Percentiles rank a stretch among this genome's conserved stretches.
phyloP scores from a whole-genome alignment of 179 eudicot species.

The Spergularia azorica region DNA sequence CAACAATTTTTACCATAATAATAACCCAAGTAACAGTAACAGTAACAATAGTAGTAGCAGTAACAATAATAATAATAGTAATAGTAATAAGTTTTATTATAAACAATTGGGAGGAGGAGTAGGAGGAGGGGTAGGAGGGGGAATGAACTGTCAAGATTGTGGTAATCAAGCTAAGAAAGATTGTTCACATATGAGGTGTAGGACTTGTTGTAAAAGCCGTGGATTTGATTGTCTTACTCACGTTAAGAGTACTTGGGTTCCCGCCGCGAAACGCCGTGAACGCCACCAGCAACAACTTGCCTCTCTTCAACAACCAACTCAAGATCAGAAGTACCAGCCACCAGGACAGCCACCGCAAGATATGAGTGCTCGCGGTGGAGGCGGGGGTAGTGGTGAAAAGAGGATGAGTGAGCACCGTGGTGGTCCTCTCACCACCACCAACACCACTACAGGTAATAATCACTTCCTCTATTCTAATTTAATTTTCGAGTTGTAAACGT shows the following conservation, averaged over 20 bases:
- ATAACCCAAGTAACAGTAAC: not conserved
- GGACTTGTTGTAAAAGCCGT: constrained; percentile 71
- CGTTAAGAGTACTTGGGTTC: constrained; percentile 77
- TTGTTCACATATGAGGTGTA: constrained; percentile 56
- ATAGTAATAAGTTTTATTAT: not conserved
- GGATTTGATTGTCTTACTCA: constrained; percentile 73
- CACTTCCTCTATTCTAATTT: too few relatives aligned
- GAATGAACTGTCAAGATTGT: constrained; percentile 79
- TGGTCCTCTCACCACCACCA: constrained; percentile 17
- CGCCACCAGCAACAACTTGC: constrained; percentile 43
- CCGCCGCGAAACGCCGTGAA: constrained; percentile 66
- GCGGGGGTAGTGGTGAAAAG: constrained; percentile 14
- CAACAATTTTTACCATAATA: not conserved
- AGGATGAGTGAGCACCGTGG: constrained; percentile 26
- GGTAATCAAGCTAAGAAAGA: constrained; percentile 84
- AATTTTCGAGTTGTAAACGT: too few relatives aligned
- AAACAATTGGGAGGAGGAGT: constrained; percentile 6
- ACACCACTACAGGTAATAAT: constrained; percentile 27
- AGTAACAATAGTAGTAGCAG: not conserved
- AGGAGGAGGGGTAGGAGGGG: constrained; percentile 22
- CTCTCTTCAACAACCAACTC: constrained; percentile 19
- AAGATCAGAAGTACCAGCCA: not conserved
- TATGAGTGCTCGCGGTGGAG: constrained; percentile 16
- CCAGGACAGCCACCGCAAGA: not conserved
- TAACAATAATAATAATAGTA: not conserved